A percentile compares a stretch with the other conserved stretches of the same genome.
Conservation (phyloP, 176 grass and related monocot genomes). For the Hsuehochloa calcarea region DNA sequence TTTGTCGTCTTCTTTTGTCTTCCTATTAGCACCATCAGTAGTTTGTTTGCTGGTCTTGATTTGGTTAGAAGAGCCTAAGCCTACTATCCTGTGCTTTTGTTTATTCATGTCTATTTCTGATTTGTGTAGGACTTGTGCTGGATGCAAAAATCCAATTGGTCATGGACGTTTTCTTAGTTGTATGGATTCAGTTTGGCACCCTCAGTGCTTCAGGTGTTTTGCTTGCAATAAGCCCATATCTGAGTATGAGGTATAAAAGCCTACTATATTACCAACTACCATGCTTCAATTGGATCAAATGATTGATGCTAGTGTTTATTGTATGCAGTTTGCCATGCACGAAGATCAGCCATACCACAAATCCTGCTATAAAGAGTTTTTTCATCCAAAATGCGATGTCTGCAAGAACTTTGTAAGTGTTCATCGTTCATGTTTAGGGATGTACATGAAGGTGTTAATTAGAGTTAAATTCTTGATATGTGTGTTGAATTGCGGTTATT, state of each 20-base stretch:
- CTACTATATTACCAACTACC: not conserved
- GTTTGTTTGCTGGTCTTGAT: constrained; percentile 16
- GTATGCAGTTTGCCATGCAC: constrained; percentile 72
- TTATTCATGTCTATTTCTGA: constrained; percentile 22
- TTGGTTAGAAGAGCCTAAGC: constrained; percentile 5
- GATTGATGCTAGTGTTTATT: constrained; percentile 26
- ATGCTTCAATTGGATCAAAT: constrained; percentile 14
- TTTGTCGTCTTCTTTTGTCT: not conserved
- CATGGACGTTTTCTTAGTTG: constrained; percentile 72
- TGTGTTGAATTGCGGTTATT: constrained; percentile 9
- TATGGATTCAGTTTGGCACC: constrained; percentile 88
- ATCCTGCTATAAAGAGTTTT: constrained; percentile 78
- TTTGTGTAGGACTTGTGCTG: constrained; percentile 71
- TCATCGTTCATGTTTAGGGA: not conserved
- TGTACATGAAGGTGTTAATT: constrained; percentile 7
- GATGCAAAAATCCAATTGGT: constrained; percentile 68
- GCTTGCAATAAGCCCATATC: constrained; percentile 85
- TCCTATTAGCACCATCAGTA: not conserved
- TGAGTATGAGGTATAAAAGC: constrained; percentile 70
- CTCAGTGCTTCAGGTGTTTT: constrained; percentile 85
- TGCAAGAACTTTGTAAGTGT: constrained; percentile 76
- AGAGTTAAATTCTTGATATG: constrained; percentile 5
- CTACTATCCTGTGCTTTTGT: constrained; percentile 1
- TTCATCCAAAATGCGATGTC: constrained; percentile 90
- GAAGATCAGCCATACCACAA: constrained; percentile 79